phyloP scores from a whole-genome alignment of 78 protist species.

The Dictyostelium citrinum region DNA sequence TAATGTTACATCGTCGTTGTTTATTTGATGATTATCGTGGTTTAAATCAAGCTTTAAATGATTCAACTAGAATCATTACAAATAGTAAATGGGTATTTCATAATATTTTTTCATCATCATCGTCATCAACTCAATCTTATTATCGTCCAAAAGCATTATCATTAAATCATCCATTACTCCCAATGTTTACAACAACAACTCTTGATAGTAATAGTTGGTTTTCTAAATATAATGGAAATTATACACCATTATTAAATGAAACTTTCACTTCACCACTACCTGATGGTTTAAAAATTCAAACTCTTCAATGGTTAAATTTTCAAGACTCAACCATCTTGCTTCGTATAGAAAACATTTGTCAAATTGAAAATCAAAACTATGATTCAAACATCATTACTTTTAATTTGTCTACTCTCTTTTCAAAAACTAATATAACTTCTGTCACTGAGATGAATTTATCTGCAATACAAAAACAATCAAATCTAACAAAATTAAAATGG shows the following conservation, averaged over 20 bases:
- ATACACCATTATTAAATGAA: background rate
- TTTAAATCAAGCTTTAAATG: conserved; percentile 92
- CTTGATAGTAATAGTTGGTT: background rate
- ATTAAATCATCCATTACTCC: conserved; percentile 11
- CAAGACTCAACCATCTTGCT: background rate
- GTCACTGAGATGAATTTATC: too few species aligned
- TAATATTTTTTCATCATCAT: background rate
- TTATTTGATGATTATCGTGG: conserved; percentile 91
- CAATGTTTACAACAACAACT: conserved; percentile 27
- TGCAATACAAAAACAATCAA: too few species aligned
- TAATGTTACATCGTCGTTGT: conserved; percentile 90
- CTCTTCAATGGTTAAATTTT: conserved; percentile 37
- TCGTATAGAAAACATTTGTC: conserved; percentile 47
- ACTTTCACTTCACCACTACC: background rate
- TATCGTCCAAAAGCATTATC: conserved; percentile 1
- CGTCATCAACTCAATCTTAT: background rate
- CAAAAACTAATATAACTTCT: too few species aligned
- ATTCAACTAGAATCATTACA: conserved; percentile 63
- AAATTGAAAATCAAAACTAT: conserved; percentile 11
- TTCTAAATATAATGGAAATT: background rate
- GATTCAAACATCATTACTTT: too few species aligned
- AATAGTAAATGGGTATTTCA: conserved; percentile 35
- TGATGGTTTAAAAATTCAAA: conserved; percentile 1
- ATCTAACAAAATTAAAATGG: too few species aligned
- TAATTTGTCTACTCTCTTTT: too few species aligned